Base-by-base conservation (phyloP, 2,329 filamentous ascomycete genomes). In the Aureobasidium leucospermi region DNA sequence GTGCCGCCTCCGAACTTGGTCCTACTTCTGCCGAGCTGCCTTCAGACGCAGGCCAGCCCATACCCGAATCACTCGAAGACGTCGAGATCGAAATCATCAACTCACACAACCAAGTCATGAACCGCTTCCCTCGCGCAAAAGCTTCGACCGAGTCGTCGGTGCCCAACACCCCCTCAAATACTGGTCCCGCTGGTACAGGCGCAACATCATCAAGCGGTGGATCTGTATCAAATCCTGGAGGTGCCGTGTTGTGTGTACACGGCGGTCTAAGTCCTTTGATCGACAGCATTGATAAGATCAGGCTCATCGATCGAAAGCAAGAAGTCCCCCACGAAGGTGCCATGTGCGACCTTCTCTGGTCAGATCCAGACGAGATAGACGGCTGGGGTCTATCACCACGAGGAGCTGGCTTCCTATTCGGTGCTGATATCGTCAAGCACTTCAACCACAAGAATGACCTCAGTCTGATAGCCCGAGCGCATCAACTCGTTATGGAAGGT, bases 281-380 rank as follows among this genome's bases (percentile, higher is more conserved):
- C 61, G 92, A 97, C 71, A 90, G 85, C 28, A 88, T 99, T 48
- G 93, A 99, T 72, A 96, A 96, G 75, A 99, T 99, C 71, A 84
- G 94, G 23, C 80, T 97, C 13, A 83, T 99, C 23, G 95, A 99
- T 72, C 86, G 93, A 63, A 97, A 97, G 74, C 94, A 99, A 76
- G 94, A 99, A 76, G 94, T 99, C 0, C 94, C 94, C 0, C 94
- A 99, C 70, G 94, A 99, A 76, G 94, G 94, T 59, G 91, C 94
- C 70, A 99, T 99, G 94, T 99, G 94, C 75, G 94, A 99, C 73
- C 81, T 99, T 0, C 82, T 99, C 2, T 99, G 94, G 94, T 96
- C 91, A 0, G 94, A 99, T 69, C 94, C 94, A 0, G 94, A 99
- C 73, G 94, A 99, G 67, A 96, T 96, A 63, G 92, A 96, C 70